Evolutionary conservation across 2,329 filamentous ascomycete genomes (phyloP).

Genomic region (Aspergillus sp.): DNA sequence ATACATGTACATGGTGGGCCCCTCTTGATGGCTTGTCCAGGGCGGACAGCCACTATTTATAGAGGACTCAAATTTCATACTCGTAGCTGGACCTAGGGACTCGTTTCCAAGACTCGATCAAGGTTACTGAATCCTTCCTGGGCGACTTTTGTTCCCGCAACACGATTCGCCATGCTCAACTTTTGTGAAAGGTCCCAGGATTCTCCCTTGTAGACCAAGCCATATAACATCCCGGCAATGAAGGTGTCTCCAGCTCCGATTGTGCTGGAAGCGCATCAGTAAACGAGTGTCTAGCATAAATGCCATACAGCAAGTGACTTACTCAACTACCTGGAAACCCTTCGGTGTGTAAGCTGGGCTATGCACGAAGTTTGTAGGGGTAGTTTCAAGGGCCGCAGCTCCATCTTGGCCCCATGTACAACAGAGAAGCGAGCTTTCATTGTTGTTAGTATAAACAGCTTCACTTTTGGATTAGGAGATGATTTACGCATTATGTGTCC

Average conservation of each 20-base stretch:
- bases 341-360: constrained; percentile 45
- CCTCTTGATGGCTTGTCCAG: too few relatives aligned
- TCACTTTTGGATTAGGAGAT: too few relatives aligned
- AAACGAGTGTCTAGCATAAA: neutral
- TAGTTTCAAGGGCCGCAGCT: constrained; percentile 49
- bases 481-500: constrained; percentile 49
- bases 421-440: constrained; percentile 48
- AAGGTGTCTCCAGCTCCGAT: constrained; percentile 77
- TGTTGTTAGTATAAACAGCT: neutral
- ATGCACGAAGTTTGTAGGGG: constrained; percentile 34
- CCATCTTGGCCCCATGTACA: constrained; percentile 63
- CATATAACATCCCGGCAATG: constrained; percentile 69
- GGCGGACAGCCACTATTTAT: too few relatives aligned
- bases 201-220: constrained; percentile 50
- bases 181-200: constrained; percentile 53
- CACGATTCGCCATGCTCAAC: constrained; percentile 61
- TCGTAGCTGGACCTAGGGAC: too few relatives aligned
- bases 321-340: constrained; percentile 58
- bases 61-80: too few relatives aligned
- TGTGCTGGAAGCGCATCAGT: constrained; percentile 47
- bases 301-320: constrained; percentile 35
- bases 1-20: neutral
- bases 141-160: constrained; percentile 68
- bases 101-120: constrained; percentile 27
- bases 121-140: constrained; percentile 65